Evolutionary conservation across 73 alveolate genomes (phyloP).

Genomic region (Tetrahymena elliotti): DNA sequence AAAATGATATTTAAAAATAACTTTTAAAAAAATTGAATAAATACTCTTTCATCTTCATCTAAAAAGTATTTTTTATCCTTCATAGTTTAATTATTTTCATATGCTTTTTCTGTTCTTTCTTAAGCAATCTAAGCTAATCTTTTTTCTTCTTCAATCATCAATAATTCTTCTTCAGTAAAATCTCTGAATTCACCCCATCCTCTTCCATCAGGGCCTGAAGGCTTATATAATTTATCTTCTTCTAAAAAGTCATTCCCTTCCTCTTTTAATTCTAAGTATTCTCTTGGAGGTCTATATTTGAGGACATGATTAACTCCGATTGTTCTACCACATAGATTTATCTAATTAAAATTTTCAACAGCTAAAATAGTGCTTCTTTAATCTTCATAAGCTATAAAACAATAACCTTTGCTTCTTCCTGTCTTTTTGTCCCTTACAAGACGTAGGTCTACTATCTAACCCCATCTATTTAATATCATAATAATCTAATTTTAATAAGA

Average conservation of each 20-base stretch:
- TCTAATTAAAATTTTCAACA: constrained; percentile 92
- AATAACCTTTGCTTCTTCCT: constrained; percentile 92
- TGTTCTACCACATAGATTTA: constrained; percentile 77
- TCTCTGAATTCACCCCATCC: constrained; percentile 97
- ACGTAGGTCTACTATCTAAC: constrained; percentile 90
- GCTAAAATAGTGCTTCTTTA: constrained; percentile 92
- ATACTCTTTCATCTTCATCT: constrained; percentile 46
- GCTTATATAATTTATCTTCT: constrained; percentile 71
- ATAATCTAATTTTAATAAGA: neutral
- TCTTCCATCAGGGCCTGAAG: constrained; percentile 97
- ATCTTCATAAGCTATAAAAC: constrained; percentile 91
- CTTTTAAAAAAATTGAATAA: neutral
- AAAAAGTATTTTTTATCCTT: constrained; percentile 1
- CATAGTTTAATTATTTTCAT: constrained; percentile 16
- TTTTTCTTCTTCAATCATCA: constrained; percentile 54
- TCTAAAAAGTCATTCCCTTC: constrained; percentile 42
- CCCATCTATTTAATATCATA: constrained; percentile 30
- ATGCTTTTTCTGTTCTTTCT: constrained; percentile 37
- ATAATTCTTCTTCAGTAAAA: constrained; percentile 67
- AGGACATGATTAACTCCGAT: constrained; percentile 88
- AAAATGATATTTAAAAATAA: neutral
- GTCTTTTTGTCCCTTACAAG: constrained; percentile 86
- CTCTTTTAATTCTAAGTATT: constrained; percentile 67
- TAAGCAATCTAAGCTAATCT: neutral
- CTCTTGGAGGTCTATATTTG: constrained; percentile 83